Percentiles rank a stretch among this genome's conserved stretches.
Conservation (phyloP, 192 early-diverging fungal species). For the Spinellus fusiger region DNA sequence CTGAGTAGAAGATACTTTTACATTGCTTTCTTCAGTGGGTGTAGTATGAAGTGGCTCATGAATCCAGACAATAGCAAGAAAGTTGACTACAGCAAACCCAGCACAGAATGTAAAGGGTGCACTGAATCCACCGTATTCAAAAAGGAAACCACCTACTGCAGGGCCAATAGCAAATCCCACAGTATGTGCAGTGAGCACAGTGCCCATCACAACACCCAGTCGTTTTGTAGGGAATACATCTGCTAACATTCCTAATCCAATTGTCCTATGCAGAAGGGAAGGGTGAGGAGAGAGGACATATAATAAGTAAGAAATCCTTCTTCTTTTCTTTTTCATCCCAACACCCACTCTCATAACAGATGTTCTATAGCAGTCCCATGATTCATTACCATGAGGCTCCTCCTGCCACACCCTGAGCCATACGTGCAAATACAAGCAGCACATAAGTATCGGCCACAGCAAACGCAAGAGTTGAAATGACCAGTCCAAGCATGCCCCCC, state of each 20-base stretch:
- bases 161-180: conserved; percentile 68
- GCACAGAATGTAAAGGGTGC: conserved; percentile 69
- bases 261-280: conserved; percentile 37
- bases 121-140: conserved; percentile 55
- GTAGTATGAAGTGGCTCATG: conserved; percentile 44
- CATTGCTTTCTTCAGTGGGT: neutral
- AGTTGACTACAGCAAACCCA: conserved; percentile 51
- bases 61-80: conserved; percentile 55
- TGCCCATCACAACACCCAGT: conserved; percentile 67
- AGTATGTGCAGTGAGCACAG: conserved; percentile 58
- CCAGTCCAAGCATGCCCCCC: conserved; percentile 58
- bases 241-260: conserved; percentile 66
- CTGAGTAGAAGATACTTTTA: conserved; percentile 6
- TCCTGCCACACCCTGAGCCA: conserved; percentile 68
- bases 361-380: neutral
- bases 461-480: conserved; percentile 58
- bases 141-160: conserved; percentile 58
- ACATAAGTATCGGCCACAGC: conserved; percentile 56
- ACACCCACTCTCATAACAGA: neutral
- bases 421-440: conserved; percentile 59
- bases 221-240: conserved; percentile 61
- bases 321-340: conserved; percentile 4
- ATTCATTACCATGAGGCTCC: conserved; percentile 58
- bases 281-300: neutral
- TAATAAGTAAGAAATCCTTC: neutral